Base-by-base conservation (phyloP, 2,329 filamentous ascomycete species). In the Apiospora hydei region DNA sequence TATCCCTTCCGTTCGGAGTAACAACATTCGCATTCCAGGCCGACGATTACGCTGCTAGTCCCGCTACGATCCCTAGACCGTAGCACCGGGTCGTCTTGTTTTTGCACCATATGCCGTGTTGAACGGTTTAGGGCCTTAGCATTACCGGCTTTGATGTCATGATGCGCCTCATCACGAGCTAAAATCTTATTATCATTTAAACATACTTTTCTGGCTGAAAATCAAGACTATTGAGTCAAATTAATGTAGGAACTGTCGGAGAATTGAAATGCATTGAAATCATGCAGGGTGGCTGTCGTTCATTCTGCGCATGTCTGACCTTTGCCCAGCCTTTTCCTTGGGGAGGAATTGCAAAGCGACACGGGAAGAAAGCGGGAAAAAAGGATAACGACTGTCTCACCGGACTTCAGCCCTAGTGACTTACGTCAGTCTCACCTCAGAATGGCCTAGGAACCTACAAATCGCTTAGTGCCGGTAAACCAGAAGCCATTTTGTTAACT, bases 341-440 rank as follows among this genome's bases (percentile, higher is more conserved):
- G 21, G 46, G 21, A 18, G 46, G 21, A 18, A 49, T 10, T 10
- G 46, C n/a, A n/a, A 49, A 49, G 46, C 21, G 10, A 21, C 21
- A 49, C 21, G 21, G 21, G 6, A 49, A 46, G 7, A 47, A 47
- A 49, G n/a, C n/a, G 21, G 21, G n/a, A 49, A 49, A 7, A 49
- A n/a, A n/a, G 21, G 46, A 18, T 18, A n/a, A n/a, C 21, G 21
- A 43, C 21, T 49, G 46, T 49, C 21, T 10, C 21, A 49, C 46
- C 21, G 6, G 18, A 46, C 44, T 46, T 18, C 44, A 46, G 44
- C 18, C 44, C 44, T 46, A 49, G 7, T 10, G 18, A n/a, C 46
- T n/a, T n/a, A 49, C 46, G 46, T 49, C 46, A 49, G 46, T 49
- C 46, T 49, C 46, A 49, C 46, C 46, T 49, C 46, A 49, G 46